Percentiles rank a stretch among this genome's conserved stretches.
Conservation (phyloP, 345 rosid genomes). For the Eucalyptus erythrocorys region DNA sequence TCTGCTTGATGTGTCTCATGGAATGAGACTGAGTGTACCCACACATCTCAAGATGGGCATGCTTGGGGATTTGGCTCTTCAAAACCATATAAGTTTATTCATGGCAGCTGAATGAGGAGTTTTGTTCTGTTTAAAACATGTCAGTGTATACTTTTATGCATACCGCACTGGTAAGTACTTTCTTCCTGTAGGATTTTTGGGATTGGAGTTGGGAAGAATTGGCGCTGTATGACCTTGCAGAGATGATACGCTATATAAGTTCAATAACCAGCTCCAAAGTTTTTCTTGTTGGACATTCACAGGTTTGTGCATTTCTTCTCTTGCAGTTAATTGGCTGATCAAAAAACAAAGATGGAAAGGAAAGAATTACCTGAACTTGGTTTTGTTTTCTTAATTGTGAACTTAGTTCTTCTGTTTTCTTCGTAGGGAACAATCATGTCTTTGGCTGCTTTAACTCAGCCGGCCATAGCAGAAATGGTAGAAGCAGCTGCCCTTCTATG, state of each 20-base stretch:
- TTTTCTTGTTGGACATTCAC: slow-evolving; percentile 90
- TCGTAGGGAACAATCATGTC: slow-evolving; percentile 85
- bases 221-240: slow-evolving; percentile 69
- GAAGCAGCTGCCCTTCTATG: slow-evolving; percentile 90
- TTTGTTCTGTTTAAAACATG: neutral
- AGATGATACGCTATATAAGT: slow-evolving; percentile 46
- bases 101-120: neutral
- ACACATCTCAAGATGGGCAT: neutral
- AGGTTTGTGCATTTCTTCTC: slow-evolving; percentile 24
- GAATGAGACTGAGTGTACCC: neutral
- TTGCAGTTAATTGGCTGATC: neutral
- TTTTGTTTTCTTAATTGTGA: neutral
- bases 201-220: slow-evolving; percentile 98
- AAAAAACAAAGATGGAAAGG: neutral
- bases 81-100: neutral
- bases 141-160: neutral
- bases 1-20: neutral
- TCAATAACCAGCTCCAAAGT: slow-evolving; percentile 47
- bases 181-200: slow-evolving; percentile 71
- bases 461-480: slow-evolving; percentile 58
- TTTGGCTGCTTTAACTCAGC: slow-evolving; percentile 78
- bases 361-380: neutral
- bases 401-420: neutral
- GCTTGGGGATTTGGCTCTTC: neutral
- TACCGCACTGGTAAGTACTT: neutral